Percentiles rank a stretch among this genome's conserved stretches.
Conservation (phyloP, 1,284 basidiomycete species). For the Cerrena zonata region DNA sequence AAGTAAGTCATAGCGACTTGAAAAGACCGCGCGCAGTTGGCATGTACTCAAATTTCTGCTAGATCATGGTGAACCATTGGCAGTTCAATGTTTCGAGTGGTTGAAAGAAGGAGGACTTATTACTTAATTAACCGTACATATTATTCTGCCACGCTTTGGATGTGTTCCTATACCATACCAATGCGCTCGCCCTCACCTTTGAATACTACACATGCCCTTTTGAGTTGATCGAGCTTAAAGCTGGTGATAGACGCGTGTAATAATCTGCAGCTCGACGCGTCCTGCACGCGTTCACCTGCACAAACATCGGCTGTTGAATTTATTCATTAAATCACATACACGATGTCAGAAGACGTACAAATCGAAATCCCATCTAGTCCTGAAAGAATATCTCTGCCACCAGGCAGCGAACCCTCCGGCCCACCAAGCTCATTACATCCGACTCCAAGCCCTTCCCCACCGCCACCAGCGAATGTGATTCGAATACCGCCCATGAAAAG, state of each 20-base stretch:
- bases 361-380: constrained; percentile 5
- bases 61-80: constrained; percentile 50
- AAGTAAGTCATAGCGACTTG: constrained; percentile 33
- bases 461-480: neutral
- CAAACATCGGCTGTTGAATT: neutral
- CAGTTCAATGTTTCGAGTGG: constrained; percentile 45
- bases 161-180: neutral
- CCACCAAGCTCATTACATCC: constrained; percentile 8
- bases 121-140: neutral
- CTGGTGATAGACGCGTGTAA: no score
- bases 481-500: neutral
- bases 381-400: neutral
- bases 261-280: neutral
- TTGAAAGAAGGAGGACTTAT: constrained; percentile 25
- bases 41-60: neutral
- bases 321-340: neutral
- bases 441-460: neutral
- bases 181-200: neutral
- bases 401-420: constrained; percentile 3
- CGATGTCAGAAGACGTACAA: neutral
- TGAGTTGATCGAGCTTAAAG: no score
- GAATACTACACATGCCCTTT: neutral
- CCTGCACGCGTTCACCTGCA: neutral
- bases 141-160: neutral
- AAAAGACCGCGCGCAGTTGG: neutral